A percentile compares a stretch with the other conserved stretches of the same genome.
These are phyloP conservation scores for Fusarium drepaniforme DNA, from an alignment of 2,329 filamentous ascomycete genomes.

Conservation along the genomic window DNA sequence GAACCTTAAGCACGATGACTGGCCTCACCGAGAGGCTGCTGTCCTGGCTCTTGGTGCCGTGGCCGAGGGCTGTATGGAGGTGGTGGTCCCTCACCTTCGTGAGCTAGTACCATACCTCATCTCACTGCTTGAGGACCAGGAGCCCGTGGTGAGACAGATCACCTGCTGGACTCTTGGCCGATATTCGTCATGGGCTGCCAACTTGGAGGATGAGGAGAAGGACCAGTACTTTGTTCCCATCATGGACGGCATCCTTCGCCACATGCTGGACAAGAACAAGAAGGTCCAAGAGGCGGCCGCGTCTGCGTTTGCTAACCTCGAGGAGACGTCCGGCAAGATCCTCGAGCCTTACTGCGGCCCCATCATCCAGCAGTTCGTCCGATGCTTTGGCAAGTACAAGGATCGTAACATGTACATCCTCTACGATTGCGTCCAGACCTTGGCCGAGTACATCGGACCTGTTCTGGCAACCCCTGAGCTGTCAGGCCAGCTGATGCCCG, in stretches of 20 bases:
- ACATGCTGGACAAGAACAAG: constrained; percentile 98
- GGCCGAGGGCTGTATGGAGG: constrained; percentile 92
- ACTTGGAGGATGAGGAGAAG: constrained; percentile 76
- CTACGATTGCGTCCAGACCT: constrained; percentile 97
- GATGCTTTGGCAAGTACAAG: constrained; percentile 95
- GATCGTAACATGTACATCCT: constrained; percentile 99
- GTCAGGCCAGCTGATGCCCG: constrained; percentile 91
- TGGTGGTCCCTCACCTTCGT: constrained; percentile 89
- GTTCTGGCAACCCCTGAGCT: constrained; percentile 84
- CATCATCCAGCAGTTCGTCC: constrained; percentile 92
- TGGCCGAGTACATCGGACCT: constrained; percentile 90
- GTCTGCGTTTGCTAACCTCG: constrained; percentile 94
- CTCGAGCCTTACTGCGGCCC: constrained; percentile 88
- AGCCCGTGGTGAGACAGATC: constrained; percentile 94
- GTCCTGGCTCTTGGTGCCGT: constrained; percentile 95
- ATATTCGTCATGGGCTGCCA: constrained; percentile 92
- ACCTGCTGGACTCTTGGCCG: constrained; percentile 97
- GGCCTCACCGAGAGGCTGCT: constrained; percentile 93
- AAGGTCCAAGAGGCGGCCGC: constrained; percentile 97
- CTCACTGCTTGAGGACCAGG: constrained; percentile 83
- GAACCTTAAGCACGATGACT: constrained; percentile 89
- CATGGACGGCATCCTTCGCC: constrained; percentile 94
- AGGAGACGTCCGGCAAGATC: constrained; percentile 88
- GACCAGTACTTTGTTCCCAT: constrained; percentile 90
- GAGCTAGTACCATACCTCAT: constrained; percentile 93